Percentiles rank a stretch among this genome's conserved stretches.
Evolutionary conservation across 176 grass and related monocot genomes (phyloP).

Genomic region (Zea luxurians): DNA sequence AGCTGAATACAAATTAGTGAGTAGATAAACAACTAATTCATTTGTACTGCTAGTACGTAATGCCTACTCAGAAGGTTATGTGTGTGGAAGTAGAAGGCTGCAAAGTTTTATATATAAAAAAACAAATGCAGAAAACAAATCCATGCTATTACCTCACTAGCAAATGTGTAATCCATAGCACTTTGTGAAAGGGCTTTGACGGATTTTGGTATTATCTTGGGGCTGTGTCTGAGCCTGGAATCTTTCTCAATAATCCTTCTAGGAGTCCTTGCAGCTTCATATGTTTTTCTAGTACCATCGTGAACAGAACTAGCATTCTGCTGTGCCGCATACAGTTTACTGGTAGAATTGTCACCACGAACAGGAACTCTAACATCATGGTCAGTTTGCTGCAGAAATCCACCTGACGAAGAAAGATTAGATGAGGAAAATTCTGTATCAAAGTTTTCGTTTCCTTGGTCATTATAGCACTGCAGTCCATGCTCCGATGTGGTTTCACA

Average conservation of each 20-base stretch:
- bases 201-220: conserved; percentile 46
- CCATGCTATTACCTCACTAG: conserved; percentile 53
- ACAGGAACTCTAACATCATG: conserved; percentile 39
- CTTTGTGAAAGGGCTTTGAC: conserved; percentile 35
- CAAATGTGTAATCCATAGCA: conserved; percentile 30
- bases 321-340: conserved; percentile 21
- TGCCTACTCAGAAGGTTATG: neutral
- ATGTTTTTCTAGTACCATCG: conserved; percentile 26
- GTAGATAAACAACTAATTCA: neutral
- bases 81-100: neutral
- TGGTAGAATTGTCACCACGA: neutral
- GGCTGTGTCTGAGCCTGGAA: conserved; percentile 39
- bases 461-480: conserved; percentile 32
- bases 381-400: conserved; percentile 34
- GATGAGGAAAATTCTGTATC: conserved; percentile 30
- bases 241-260: conserved; percentile 38
- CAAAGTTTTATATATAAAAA: neutral
- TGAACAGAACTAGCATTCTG: conserved; percentile 24
- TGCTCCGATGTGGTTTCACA: conserved; percentile 37
- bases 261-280: conserved; percentile 24
- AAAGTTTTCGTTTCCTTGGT: conserved; percentile 33
- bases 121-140: neutral
- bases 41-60: neutral
- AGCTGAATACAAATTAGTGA: neutral
- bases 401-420: conserved; percentile 28